phyloP scores from a whole-genome alignment of 106 monocot species.

The Hemerocallis citrina region DNA sequence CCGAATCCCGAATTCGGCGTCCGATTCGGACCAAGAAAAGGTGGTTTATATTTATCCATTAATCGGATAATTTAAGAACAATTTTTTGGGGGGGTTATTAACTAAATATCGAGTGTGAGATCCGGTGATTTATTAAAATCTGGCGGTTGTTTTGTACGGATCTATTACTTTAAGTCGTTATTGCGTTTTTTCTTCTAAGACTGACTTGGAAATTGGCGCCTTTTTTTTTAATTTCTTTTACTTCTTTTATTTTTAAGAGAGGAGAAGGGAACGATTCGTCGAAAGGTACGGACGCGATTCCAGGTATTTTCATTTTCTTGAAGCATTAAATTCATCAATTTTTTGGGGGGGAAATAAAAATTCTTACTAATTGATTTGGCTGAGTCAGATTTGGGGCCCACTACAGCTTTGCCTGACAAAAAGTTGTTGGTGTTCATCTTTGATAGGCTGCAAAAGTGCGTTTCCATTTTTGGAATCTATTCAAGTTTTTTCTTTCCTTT shows the following conservation, averaged over 20 bases:
- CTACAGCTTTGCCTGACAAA: slow-evolving; percentile 73
- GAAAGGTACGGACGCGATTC: slow-evolving; percentile 49
- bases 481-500: not conserved
- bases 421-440: slow-evolving; percentile 92
- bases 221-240: slow-evolving; percentile 43
- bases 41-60: not conserved
- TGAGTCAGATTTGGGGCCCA: slow-evolving; percentile 41
- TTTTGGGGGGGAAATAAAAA: not conserved
- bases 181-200: not conserved
- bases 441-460: slow-evolving; percentile 95
- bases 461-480: slow-evolving; percentile 8
- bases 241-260: too few species aligned
- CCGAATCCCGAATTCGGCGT: slow-evolving; percentile 20
- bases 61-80: slow-evolving; percentile 19
- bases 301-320: slow-evolving; percentile 32
- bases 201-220: slow-evolving; percentile 7
- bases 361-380: not conserved
- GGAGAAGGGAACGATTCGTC: slow-evolving; percentile 21
- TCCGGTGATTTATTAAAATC: not conserved
- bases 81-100: not conserved
- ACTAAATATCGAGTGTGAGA: not conserved
- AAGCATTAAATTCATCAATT: slow-evolving; percentile 27
- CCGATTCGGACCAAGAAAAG: slow-evolving; percentile 31
- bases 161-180: not conserved
- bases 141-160: slow-evolving; percentile 3